Evolutionary conservation across 139 green algal genomes (phyloP).

Genomic region (Dunaliella primolecta): DNA sequence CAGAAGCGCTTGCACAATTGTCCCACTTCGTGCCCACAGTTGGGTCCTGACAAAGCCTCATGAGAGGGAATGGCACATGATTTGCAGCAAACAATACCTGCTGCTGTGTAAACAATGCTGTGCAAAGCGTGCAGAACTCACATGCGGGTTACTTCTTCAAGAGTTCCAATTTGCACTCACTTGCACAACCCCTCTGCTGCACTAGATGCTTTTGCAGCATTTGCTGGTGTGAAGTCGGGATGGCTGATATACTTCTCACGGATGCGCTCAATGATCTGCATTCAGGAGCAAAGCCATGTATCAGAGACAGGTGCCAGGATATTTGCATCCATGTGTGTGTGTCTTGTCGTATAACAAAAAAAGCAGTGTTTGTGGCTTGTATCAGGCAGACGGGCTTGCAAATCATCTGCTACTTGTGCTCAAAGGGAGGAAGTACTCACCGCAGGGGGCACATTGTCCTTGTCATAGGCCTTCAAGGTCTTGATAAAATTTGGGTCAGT

Average conservation of each 20-base stretch:
- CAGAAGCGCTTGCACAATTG: no score
- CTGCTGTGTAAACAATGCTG: no score
- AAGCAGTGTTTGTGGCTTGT: neutral
- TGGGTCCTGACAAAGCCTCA: no score
- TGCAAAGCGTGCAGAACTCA: conserved; percentile 58
- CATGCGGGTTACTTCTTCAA: no score
- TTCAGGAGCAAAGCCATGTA: neutral
- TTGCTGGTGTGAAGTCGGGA: conserved; percentile 63
- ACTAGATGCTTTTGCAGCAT: conserved; percentile 57
- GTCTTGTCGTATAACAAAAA: neutral
- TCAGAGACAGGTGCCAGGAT: neutral
- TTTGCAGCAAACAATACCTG: no score
- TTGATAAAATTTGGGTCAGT: conserved; percentile 69
- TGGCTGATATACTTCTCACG: conserved; percentile 63
- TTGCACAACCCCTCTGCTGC: conserved; percentile 52
- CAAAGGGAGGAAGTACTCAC: neutral
- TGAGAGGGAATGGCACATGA: no score
- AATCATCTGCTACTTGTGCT: no score
- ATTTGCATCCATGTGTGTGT: neutral
- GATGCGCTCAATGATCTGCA: conserved; percentile 64
- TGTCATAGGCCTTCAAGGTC: conserved; percentile 77
- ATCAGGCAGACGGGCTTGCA: no score
- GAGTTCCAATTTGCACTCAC: no score
- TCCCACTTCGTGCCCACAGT: no score
- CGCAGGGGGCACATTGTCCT: conserved; percentile 58